Percentiles rank a stretch among this genome's conserved stretches.
Evolutionary conservation across 306 rosid genomes (phyloP).

Genomic region (Pyrus communis): DNA sequence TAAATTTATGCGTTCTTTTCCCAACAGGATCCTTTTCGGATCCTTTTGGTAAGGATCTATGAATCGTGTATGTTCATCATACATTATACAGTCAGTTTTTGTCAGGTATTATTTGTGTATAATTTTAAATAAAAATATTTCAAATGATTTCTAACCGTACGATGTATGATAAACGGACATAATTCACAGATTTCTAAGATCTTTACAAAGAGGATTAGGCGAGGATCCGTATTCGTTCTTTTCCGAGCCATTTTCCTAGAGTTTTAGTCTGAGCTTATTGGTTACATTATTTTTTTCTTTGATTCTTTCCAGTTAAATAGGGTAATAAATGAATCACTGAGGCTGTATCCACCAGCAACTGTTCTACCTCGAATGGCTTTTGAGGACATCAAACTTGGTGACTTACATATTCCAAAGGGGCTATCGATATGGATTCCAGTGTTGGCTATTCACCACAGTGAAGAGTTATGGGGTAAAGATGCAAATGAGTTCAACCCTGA

Average conservation of each 20-base stretch:
- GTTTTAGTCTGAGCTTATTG: not conserved
- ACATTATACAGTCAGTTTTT: accelerated
- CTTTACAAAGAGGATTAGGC: too few species aligned
- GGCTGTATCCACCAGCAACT: constrained; percentile 89
- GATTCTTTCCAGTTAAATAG: constrained; percentile 54
- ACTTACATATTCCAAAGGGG: constrained; percentile 79
- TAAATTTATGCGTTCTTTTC: not conserved
- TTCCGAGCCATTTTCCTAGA: not conserved
- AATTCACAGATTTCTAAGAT: accelerated
- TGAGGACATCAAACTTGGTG: constrained; percentile 76
- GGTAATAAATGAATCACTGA: constrained; percentile 90
- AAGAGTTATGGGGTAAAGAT: constrained; percentile 86
- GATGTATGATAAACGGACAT: too few species aligned
- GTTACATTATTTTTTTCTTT: not conserved
- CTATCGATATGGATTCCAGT: constrained; percentile 95
- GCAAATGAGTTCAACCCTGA: constrained; percentile 87
- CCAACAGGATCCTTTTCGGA: not conserved
- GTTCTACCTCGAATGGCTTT: constrained; percentile 92
- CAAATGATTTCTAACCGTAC: too few species aligned
- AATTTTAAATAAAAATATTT: too few species aligned
- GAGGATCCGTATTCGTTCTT: not conserved
- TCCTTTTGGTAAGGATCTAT: accelerated
- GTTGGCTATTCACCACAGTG: constrained; percentile 87
- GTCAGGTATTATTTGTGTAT: too few species aligned
- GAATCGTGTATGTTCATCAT: too few species aligned